A percentile compares a stretch with the other conserved stretches of the same genome.
phyloP scores from a whole-genome alignment of 441 rosid species.

The Gossypium lobatum region DNA sequence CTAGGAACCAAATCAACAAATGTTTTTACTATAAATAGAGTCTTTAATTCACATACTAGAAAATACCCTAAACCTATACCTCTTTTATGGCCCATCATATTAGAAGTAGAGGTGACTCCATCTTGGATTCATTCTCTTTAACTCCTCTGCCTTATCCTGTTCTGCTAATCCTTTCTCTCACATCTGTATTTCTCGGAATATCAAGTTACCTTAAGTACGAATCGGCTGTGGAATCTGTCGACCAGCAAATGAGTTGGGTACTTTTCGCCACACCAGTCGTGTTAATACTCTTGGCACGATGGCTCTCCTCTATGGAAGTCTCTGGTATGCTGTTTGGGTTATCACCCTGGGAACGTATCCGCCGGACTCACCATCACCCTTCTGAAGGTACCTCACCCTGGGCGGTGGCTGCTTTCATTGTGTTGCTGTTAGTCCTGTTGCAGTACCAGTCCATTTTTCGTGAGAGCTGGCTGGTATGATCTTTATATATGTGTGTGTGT shows the following conservation, averaged over 20 bases:
- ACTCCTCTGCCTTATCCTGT: constrained; percentile 82
- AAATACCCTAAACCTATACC: not conserved
- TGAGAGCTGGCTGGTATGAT: constrained; percentile 45
- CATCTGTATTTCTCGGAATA: constrained; percentile 41
- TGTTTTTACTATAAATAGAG: constrained; percentile 18
- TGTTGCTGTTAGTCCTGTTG: constrained; percentile 58
- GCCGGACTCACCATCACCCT: constrained; percentile 24
- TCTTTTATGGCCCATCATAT: constrained; percentile 32
- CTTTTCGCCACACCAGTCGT: constrained; percentile 53
- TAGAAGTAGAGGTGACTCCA: constrained; percentile 39
- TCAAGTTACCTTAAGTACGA: constrained; percentile 67
- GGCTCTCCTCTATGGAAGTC: constrained; percentile 59
- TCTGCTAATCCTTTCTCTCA: constrained; percentile 53
- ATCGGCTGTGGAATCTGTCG: constrained; percentile 47
- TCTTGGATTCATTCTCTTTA: constrained; percentile 58
- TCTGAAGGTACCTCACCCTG: constrained; percentile 82
- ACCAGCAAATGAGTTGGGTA: constrained; percentile 44
- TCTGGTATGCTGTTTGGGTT: constrained; percentile 38
- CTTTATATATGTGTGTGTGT: not conserved
- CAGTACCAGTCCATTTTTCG: constrained; percentile 65
- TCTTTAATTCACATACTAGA: not conserved
- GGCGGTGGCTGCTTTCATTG: constrained; percentile 82
- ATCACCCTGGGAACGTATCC: constrained; percentile 49
- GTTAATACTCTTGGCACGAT: constrained; percentile 50
- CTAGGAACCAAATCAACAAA: not conserved